phyloP scores from a whole-genome alignment of 2,329 filamentous ascomycete species.

The Raffaelea arxii region DNA sequence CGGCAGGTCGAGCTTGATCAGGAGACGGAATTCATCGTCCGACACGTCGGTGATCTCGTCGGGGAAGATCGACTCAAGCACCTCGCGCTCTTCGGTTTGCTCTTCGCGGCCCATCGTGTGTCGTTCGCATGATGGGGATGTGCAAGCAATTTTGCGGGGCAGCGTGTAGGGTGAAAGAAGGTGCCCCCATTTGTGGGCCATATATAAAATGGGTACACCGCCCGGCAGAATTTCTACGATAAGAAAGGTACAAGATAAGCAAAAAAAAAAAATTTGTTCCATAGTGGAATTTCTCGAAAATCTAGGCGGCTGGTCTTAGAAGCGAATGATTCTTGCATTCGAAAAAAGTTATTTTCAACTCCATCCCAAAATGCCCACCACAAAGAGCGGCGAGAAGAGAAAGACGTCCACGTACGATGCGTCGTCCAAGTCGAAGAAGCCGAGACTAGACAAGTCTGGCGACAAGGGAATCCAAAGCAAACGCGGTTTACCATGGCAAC shows the following conservation, averaged over 20 bases:
- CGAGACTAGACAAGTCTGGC: slow-evolving; percentile 32
- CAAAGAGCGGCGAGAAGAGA: slow-evolving; percentile 43
- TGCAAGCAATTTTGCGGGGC: no score
- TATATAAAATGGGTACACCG: slow-evolving; percentile 26
- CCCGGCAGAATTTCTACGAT: slow-evolving; percentile 18
- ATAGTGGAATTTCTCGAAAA: slow-evolving; percentile 10
- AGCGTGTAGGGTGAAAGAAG: not conserved
- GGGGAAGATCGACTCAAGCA: slow-evolving; percentile 95
- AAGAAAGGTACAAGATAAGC: slow-evolving; percentile 1
- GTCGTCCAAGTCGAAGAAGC: slow-evolving; percentile 39
- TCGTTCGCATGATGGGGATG: not conserved
- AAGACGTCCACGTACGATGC: slow-evolving; percentile 40
- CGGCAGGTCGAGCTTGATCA: slow-evolving; percentile 70
- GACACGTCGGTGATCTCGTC: slow-evolving; percentile 97
- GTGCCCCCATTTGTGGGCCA: no score
- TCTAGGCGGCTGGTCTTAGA: no score
- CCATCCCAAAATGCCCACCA: slow-evolving; percentile 38
- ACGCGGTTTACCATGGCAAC: no score
- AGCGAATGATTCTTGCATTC: no score
- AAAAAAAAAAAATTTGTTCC: slow-evolving; percentile 5
- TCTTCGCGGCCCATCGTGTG: slow-evolving; percentile 65
- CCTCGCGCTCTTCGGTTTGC: slow-evolving; percentile 90
- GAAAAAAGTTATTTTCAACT: no score
- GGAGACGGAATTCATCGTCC: slow-evolving; percentile 80
- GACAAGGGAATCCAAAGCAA: slow-evolving; percentile 16